Evolutionary conservation across 352 stramenopile species (phyloP), one percentile per base, ranked within the genome.

Genomic region (Phytophthora meadii): DNA sequence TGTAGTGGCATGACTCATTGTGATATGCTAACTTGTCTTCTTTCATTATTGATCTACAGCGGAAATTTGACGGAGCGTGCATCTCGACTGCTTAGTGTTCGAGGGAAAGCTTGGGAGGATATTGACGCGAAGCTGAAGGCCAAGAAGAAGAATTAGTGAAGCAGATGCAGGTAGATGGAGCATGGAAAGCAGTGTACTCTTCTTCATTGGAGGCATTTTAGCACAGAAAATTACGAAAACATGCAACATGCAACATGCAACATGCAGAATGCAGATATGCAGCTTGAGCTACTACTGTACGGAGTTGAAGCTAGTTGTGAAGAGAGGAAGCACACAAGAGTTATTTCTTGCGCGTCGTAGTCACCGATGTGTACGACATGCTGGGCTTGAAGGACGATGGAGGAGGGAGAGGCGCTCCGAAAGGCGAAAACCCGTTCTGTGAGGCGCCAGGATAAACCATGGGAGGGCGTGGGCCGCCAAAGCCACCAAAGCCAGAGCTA

Each of bases 21-120:
- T 48, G 24, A 55, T 41, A 6, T 6, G 7, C 55, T 68, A 52
- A 54, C 15, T 54, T 50, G 34, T 6, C 2, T 27, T 32, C 50
- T 30, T 61, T 61, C 7, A 56, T 30, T 51, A 45, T 65, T 58
- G 24, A 47, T 45, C 58, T 45, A 59, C 47, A 95, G 88, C 22
- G 97, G 97, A 5, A 98, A 89, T 8, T 65, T 98, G 41, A 68
- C 77, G 15, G 86, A 99, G 74, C 84, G 97, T 46, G 97, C 97
- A 1, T 70, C 80, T 48, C 79, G 97, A 19, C 74, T 99, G 34
- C 94, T 98, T 39, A 88, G 92, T 46, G 89, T 97, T 34, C 98
- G 97, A 56, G 93, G 97, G 46, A 97, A 97, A 62, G 42, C 72
- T 10, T 88, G 92, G 73, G 88, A 98, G 12, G 81, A 98, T 49